These are phyloP conservation scores for Mucor piriformis DNA, from an alignment of 371 early-diverging fungal genomes.

Conservation along the genomic window DNA sequence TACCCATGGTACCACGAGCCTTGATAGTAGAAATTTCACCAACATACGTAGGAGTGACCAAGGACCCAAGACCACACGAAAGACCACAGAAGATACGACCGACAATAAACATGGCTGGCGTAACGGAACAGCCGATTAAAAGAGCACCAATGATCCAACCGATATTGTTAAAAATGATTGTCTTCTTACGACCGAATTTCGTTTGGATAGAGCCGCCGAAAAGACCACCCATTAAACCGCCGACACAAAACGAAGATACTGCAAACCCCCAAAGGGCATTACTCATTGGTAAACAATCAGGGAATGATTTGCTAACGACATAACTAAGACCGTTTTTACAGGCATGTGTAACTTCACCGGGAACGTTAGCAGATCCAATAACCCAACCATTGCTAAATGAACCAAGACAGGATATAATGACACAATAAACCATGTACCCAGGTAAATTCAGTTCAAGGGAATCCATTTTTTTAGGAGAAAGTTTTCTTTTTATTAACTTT, in stretches of 20 bases:
- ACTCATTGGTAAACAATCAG: slow-evolving; percentile 40
- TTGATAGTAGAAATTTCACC: slow-evolving; percentile 77
- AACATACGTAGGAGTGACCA: slow-evolving; percentile 80
- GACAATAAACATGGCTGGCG: slow-evolving; percentile 62
- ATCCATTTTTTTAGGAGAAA: slow-evolving; percentile 31
- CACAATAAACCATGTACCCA: slow-evolving; percentile 45
- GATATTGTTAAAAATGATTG: slow-evolving; percentile 64
- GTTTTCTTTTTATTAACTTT: too few species aligned
- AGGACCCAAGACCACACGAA: slow-evolving; percentile 78
- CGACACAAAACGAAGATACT: slow-evolving; percentile 69
- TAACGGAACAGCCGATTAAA: slow-evolving; percentile 57
- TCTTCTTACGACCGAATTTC: slow-evolving; percentile 65
- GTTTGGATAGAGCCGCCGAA: slow-evolving; percentile 60
- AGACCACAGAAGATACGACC: slow-evolving; percentile 84
- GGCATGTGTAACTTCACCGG: slow-evolving; percentile 34
- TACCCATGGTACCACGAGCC: slow-evolving; percentile 70
- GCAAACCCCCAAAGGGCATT: slow-evolving; percentile 57
- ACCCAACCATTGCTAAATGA: slow-evolving; percentile 52
- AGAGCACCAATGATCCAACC: slow-evolving; percentile 67
- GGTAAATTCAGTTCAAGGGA: slow-evolving; percentile 39
- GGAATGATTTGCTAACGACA: slow-evolving; percentile 12
- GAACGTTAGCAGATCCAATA: slow-evolving; percentile 55
- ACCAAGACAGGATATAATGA: slow-evolving; percentile 39
- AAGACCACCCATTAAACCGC: slow-evolving; percentile 75
- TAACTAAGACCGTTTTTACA: slow-evolving; percentile 25